Evolutionary conservation across 495 filamentous ascomycete species (phyloP), one percentile per base, ranked within the genome.

Genomic region (Xanthoparmelia taractica): DNA sequence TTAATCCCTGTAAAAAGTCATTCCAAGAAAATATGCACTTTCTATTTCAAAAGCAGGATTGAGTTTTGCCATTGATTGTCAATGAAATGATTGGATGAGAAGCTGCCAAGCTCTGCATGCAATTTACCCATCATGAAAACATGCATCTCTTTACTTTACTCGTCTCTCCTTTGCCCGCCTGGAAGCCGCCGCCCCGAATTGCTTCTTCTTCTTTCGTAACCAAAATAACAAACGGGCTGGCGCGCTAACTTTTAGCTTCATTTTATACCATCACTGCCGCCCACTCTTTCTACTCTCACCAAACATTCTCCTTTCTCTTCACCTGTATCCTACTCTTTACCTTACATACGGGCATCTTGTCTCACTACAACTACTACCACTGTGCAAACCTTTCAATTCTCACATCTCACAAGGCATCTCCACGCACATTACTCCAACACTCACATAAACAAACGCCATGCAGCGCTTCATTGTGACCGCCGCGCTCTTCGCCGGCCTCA

Each of bases 401-500:
- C 37, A 20, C 43, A 47, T 41, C 59, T 37, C 43, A 60, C 57
- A 38, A 33, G 20, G 18, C 41, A 60, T 65, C 40, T 34, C 27
- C 15, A 56, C 10, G 2, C 8, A 54, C 18, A 5, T 52, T 23
- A 41, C 33, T n/a, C 33, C 45, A n/a, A 60, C 8, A 4, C 12
- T 11, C 45, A 40, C 31, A 61, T 34, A 45, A 7, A 63, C 55
- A 48, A 33, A 33, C 29, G 65, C 45, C 47, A 69, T 69, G 67
- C 59, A 64, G 54, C 63, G 38, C 59, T 58, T 54, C 61, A 45
- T 67, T 37, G 25, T 61, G 12, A 61, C 60, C 57, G 63, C 63
- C 57, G 65, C 50, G 36, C 59, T 70, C 29, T 61, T 66, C 58
- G 68, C 66, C 27, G 54, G 63, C 63, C 34, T 65, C 40, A 48